Conservation (phyloP, 768 basidiomycete species). For the Tulasnella calospora region DNA sequence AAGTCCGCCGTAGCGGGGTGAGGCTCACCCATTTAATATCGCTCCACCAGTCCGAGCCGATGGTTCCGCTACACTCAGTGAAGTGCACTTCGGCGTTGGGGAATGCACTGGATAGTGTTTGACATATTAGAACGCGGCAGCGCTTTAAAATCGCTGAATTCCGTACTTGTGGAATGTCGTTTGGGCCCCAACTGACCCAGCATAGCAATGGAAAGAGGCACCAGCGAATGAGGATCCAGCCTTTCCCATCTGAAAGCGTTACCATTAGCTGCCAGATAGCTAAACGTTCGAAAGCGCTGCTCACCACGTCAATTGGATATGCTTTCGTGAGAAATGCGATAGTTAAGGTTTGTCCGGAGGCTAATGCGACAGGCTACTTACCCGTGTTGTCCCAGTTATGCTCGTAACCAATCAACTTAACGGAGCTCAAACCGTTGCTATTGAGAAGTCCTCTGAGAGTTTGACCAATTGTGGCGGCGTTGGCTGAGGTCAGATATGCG, state of each 20-base stretch:
- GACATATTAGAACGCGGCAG: not conserved
- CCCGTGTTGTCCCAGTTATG: slow-evolving; percentile 69
- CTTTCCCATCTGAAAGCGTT: slow-evolving; percentile 20
- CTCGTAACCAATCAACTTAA: slow-evolving; percentile 47
- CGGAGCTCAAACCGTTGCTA: slow-evolving; percentile 52
- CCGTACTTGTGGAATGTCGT: slow-evolving; percentile 46
- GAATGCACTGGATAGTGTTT: slow-evolving; percentile 37
- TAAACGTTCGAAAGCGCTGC: slow-evolving; percentile 25
- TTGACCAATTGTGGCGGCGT: slow-evolving; percentile 57
- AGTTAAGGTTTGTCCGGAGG: not conserved
- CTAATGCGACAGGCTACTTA: not conserved
- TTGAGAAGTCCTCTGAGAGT: slow-evolving; percentile 56
- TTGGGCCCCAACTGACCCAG: slow-evolving; percentile 51
- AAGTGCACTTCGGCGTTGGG: slow-evolving; percentile 56
- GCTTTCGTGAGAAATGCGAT: slow-evolving; percentile 32
- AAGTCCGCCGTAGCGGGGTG: not conserved
- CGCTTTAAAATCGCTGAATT: not conserved
- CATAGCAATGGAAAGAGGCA: slow-evolving; percentile 70
- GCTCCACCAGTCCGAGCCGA: slow-evolving; percentile 71
- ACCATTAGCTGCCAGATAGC: not conserved
- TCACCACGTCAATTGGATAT: slow-evolving; percentile 56
- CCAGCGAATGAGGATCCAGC: slow-evolving; percentile 40
- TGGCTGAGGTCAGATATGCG: slow-evolving; percentile 48
- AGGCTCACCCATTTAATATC: slow-evolving; percentile 59
- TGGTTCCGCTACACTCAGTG: slow-evolving; percentile 61